Percentiles rank a stretch among this genome's conserved stretches.
Evolutionary conservation across 257 asterid genomes (phyloP).

Genomic region (Solanum phureja): DNA sequence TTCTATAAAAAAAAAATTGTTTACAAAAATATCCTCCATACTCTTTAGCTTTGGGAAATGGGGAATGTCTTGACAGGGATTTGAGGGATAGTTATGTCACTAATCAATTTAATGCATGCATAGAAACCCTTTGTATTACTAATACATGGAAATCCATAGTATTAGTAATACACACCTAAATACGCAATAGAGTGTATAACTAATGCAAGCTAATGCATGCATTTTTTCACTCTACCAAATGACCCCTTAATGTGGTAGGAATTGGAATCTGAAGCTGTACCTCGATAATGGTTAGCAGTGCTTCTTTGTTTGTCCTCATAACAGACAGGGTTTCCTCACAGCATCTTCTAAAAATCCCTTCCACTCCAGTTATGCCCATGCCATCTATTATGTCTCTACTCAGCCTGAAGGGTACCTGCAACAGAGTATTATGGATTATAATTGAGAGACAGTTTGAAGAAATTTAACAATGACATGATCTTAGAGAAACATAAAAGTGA

Average conservation of each 20-base stretch:
- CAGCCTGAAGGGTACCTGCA: conserved; percentile 89
- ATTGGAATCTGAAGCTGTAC: conserved; percentile 20
- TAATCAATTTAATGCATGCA: not conserved
- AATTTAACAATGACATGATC: not conserved
- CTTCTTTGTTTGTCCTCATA: conserved; percentile 94
- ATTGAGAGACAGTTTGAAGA: conserved; percentile 2
- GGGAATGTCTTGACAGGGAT: not conserved
- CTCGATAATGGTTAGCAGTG: conserved; percentile 91
- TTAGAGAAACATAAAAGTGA: not conserved
- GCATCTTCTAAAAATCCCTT: conserved; percentile 95
- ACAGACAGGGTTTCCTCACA: conserved; percentile 96
- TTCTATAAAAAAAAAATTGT: not conserved
- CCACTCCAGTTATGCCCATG: conserved; percentile 96
- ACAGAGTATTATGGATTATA: not conserved
- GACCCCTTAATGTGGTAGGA: not conserved
- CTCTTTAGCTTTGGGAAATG: not conserved
- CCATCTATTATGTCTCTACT: conserved; percentile 92
- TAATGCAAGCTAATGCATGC: not conserved
- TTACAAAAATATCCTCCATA: not conserved
- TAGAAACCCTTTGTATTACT: not conserved
- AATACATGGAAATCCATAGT: not conserved
- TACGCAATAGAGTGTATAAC: not conserved
- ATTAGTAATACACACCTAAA: not conserved
- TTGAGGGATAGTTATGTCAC: not conserved
- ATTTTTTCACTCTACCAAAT: not conserved